A percentile compares a stretch with the other conserved stretches of the same genome.
Conservation (phyloP, 2,329 filamentous ascomycete species). For the Ceratocystis diversiconidia region DNA sequence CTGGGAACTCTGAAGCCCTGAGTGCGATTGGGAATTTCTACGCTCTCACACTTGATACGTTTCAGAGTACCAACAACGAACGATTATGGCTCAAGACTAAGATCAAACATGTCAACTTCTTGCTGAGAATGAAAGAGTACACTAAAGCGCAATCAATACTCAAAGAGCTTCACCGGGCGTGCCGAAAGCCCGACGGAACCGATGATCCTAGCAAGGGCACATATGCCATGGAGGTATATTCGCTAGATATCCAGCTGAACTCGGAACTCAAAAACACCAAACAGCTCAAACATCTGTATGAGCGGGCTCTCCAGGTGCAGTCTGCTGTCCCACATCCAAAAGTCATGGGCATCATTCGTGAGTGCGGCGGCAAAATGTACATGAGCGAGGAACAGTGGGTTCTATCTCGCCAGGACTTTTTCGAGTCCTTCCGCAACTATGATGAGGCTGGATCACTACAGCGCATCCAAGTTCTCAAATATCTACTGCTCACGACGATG, state of each 20-base stretch:
- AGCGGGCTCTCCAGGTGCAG: conserved; percentile 77
- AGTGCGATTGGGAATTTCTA: conserved; percentile 92
- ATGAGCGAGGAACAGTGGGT: conserved; percentile 99
- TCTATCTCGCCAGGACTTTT: conserved; percentile 92
- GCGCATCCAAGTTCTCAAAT: conserved; percentile 93
- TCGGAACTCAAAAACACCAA: conserved; percentile 96
- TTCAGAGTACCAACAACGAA: conserved; percentile 96
- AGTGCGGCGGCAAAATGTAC: conserved; percentile 99
- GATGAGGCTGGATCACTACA: conserved; percentile 87
- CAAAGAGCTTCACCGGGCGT: conserved; percentile 75
- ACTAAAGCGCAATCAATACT: conserved; percentile 65
- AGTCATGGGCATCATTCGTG: conserved; percentile 97
- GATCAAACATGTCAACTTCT: conserved; percentile 85
- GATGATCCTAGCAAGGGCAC: conserved; percentile 94
- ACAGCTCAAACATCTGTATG: conserved; percentile 82
- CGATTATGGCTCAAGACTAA: conserved; percentile 95
- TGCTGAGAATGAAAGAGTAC: conserved; percentile 86
- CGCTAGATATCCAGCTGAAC: conserved; percentile 97
- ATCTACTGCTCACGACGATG: conserved; percentile 92
- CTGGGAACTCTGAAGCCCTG: conserved; percentile 51
- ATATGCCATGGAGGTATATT: conserved; percentile 89
- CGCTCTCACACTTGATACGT: conserved; percentile 79
- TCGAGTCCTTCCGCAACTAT: conserved; percentile 97
- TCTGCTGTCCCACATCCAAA: conserved; percentile 98
- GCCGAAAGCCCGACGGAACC: conserved; percentile 71